Evolutionary conservation across 306 rosid species (phyloP), one percentile per base, ranked within the genome.

Genomic region (Prosopis cineraria): DNA sequence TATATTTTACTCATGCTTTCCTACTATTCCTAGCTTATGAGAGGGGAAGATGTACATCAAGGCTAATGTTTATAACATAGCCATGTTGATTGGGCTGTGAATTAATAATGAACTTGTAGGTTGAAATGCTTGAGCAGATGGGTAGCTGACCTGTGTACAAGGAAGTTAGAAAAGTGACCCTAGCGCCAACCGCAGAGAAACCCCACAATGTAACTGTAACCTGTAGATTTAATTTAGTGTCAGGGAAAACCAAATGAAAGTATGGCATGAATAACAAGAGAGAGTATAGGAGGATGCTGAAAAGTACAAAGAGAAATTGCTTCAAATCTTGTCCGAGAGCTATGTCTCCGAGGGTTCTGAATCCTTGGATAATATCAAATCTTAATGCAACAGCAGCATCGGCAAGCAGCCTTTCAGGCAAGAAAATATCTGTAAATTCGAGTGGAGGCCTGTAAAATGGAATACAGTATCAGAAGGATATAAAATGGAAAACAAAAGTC

Each of bases 111-210:
- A 74, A 69, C 3, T 48, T 50, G 36, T 25, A 31, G 30, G 44
- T 33, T 60, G 34, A 33, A 25, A 70, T n/a, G n/a, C n/a, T 8
- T 69, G 78, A 78, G 58, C 14, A 30, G 64, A n/a, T 25, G 52
- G 20, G 53, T 60, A 73, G 68, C 89, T 78, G 19, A 91, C 93
- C 91, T 43, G 84, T 36, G 79, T 87, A 91, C 72, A 84, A 37
- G 82, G 87, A 56, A 77, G 84, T 85, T 43, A 83, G 30, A 84
- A 84, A 78, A 74, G 37, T 70, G 76, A 81, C 78, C 81, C 74
- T 59, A 34, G 11, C 66, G 50, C 89, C 88, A 44, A 77, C 68
- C 48, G 85, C 41, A 10, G 96, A 87, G 70, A 87, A 37, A 82
- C 73, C 74, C 87, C 82, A 86, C 62, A 87, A 64, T 70, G 62